phyloP scores from a whole-genome alignment of 2,329 filamentous ascomycete species.

The Triangularia verruculosa region DNA sequence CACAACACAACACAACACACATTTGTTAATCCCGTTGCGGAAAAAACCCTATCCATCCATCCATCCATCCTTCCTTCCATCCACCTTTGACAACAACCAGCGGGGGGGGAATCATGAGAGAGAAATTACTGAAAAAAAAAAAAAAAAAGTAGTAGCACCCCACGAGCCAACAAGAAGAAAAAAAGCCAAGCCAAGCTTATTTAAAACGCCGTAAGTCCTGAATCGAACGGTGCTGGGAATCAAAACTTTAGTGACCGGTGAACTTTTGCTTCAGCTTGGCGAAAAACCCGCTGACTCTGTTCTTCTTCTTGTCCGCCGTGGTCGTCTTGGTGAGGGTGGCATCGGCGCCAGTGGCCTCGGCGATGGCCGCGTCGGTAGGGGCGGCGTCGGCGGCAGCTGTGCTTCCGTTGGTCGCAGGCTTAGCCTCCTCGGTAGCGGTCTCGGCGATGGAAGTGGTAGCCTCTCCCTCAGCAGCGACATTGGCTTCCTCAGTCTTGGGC shows the following conservation, averaged over 20 bases:
- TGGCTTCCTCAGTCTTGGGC: background rate
- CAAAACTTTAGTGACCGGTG: slow-evolving; percentile 2
- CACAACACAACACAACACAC: too few species aligned
- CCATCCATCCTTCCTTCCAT: too few species aligned
- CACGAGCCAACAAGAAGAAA: background rate
- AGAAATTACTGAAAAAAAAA: background rate
- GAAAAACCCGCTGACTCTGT: slow-evolving; percentile 61
- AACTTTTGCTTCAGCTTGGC: slow-evolving; percentile 52
- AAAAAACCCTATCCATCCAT: too few species aligned
- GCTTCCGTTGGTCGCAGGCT: slow-evolving; percentile 23
- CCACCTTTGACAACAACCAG: slow-evolving; percentile 11
- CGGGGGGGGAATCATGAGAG: slow-evolving; percentile 3
- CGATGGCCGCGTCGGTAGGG: slow-evolving; percentile 15
- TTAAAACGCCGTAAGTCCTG: background rate
- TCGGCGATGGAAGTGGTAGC: slow-evolving; percentile 14
- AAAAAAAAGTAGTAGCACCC: slow-evolving; percentile 1
- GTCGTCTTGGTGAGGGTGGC: slow-evolving; percentile 32
- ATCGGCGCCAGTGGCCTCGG: slow-evolving; percentile 18
- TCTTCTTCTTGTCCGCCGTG: slow-evolving; percentile 61
- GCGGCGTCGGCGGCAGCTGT: slow-evolving; percentile 12
- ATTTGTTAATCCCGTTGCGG: too few species aligned
- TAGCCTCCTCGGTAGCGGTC: slow-evolving; percentile 11
- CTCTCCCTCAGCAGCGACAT: background rate
- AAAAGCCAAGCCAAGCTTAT: slow-evolving; percentile 1
- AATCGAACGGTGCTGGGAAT: background rate